Conservation (phyloP, 1,284 basidiomycete genomes). For the Papiliotrema fonsecae region DNA sequence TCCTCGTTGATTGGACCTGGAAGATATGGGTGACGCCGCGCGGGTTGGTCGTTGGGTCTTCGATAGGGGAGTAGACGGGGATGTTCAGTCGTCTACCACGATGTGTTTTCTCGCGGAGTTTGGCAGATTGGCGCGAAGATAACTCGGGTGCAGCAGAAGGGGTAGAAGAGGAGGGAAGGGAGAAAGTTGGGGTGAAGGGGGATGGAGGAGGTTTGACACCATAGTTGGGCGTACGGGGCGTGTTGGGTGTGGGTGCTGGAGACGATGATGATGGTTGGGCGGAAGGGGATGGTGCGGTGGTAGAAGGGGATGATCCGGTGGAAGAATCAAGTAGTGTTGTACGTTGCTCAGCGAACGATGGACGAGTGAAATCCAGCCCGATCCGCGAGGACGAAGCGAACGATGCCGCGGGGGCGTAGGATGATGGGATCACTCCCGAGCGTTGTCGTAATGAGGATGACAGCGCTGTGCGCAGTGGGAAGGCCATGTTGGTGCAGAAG, state of each 20-base stretch:
- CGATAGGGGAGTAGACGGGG: background rate
- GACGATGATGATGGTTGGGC: background rate
- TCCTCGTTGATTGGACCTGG: constrained; percentile 35
- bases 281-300: background rate
- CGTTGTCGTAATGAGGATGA: too few species aligned
- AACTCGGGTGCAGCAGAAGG: background rate
- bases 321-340: background rate
- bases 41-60: background rate
- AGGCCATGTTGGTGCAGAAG: background rate
- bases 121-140: background rate
- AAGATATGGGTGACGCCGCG: constrained; percentile 37
- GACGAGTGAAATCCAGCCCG: constrained; percentile 7
- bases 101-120: background rate
- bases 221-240: too few species aligned
- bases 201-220: too few species aligned
- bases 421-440: too few species aligned
- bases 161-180: background rate
- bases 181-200: too few species aligned
- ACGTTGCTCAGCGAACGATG: background rate
- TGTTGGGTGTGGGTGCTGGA: background rate
- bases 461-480: background rate
- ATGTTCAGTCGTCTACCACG: background rate
- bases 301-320: background rate
- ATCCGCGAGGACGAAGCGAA: constrained; percentile 8
- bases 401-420: background rate